phyloP scores from a whole-genome alignment of 805 yeast species.

The Myxozyma lipomycoides region DNA sequence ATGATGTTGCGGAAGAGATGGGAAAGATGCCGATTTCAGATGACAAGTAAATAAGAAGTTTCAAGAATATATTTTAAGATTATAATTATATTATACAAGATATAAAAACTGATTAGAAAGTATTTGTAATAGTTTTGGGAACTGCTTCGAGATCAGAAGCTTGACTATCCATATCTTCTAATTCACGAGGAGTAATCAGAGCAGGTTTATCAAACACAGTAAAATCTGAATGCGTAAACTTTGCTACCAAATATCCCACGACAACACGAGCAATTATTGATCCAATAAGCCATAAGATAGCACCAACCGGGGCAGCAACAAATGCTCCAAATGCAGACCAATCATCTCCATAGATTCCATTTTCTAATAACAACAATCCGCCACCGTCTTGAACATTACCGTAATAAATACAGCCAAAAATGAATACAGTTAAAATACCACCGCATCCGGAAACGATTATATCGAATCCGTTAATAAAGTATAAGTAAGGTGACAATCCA shows the following conservation, averaged over 20 bases:
- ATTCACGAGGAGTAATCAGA: background rate
- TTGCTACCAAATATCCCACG: conserved; percentile 2
- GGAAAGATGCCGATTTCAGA: conserved; percentile 2
- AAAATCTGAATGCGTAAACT: conserved; percentile 1
- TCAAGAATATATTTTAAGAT: too few species aligned
- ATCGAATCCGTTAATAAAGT: conserved; percentile 73
- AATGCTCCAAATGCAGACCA: conserved; percentile 97
- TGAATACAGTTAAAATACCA: conserved; percentile 71
- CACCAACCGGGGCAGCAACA: conserved; percentile 83
- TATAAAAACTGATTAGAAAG: background rate
- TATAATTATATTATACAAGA: too few species aligned
- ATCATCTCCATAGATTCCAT: conserved; percentile 72
- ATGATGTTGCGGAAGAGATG: conserved; percentile 41
- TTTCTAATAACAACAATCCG: conserved; percentile 54
- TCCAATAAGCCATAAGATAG: conserved; percentile 46
- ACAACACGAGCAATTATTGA: conserved; percentile 14
- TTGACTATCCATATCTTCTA: background rate
- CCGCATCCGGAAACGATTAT: conserved; percentile 80
- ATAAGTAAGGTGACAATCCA: conserved; percentile 65
- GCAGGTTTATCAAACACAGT: conserved; percentile 13
- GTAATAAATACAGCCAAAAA: conserved; percentile 80
- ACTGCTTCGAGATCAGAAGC: background rate
- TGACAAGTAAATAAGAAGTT: background rate
- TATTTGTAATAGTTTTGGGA: background rate
- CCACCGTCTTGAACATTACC: conserved; percentile 73